phyloP scores from a whole-genome alignment of 345 rosid species.

The Limnanthes douglasii region DNA sequence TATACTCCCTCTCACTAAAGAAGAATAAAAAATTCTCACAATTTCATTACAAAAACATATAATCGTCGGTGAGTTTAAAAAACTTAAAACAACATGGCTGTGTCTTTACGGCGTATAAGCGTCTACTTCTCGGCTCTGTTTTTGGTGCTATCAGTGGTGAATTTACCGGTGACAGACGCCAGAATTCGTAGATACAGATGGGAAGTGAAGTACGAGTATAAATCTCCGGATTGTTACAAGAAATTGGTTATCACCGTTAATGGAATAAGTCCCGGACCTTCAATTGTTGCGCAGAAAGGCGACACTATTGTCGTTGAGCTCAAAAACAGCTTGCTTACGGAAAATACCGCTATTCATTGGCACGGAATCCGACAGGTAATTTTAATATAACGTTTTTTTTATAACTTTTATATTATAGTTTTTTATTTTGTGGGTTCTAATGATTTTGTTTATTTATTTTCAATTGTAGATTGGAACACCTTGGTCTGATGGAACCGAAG shows the following conservation, averaged over 20 bases:
- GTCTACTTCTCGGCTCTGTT: too few relatives aligned
- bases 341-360: constrained; percentile 62
- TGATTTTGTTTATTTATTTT: too few relatives aligned
- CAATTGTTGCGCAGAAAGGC: constrained; percentile 42
- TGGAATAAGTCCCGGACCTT: constrained; percentile 48
- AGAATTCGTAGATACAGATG: constrained; percentile 30
- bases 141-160: too few relatives aligned
- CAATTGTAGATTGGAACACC: constrained; percentile 39
- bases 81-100: too few relatives aligned
- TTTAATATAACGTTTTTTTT: neutral
- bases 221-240: constrained; percentile 41
- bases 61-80: too few relatives aligned
- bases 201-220: constrained; percentile 58
- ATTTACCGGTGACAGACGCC: too few relatives aligned
- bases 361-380: constrained; percentile 69
- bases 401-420: neutral
- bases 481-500: constrained; percentile 67
- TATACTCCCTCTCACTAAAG: too few relatives aligned
- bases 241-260: constrained; percentile 56
- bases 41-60: too few relatives aligned
- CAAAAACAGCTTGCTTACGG: constrained; percentile 40
- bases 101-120: too few relatives aligned
- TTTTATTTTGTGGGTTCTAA: neutral
- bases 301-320: constrained; percentile 61
- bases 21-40: too few relatives aligned